Percentiles rank a stretch among this genome's conserved stretches.
These are phyloP conservation scores for Farysia itapuensis DNA, from an alignment of 1,284 basidiomycete species.

Conservation along the genomic window DNA sequence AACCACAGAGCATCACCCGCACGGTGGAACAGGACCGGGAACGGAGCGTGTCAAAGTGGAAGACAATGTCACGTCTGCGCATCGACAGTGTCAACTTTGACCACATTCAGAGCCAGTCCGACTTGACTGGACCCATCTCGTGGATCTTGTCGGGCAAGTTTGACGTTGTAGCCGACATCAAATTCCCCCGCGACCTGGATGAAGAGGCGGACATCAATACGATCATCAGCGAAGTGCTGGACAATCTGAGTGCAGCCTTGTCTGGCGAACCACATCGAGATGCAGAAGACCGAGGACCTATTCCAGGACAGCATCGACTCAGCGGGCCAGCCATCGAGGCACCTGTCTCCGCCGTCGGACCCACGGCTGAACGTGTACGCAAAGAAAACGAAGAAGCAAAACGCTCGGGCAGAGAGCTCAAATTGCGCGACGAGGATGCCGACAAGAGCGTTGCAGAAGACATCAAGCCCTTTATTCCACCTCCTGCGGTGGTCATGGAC, in stretches of 20 bases:
- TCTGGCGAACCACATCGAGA: slow-evolving; percentile 23
- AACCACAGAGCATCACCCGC: slow-evolving; percentile 90
- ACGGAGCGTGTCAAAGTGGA: slow-evolving; percentile 68
- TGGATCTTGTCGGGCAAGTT: slow-evolving; percentile 97
- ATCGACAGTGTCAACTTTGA: slow-evolving; percentile 97
- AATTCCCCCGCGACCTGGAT: slow-evolving; percentile 82
- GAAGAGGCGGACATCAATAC: slow-evolving; percentile 73
- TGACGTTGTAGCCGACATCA: slow-evolving; percentile 93
- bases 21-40: slow-evolving; percentile 71
- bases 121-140: slow-evolving; percentile 76
- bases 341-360: slow-evolving; percentile 63
- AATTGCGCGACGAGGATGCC: neutral
- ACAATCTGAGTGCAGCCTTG: slow-evolving; percentile 68
- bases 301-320: slow-evolving; percentile 83
- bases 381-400: slow-evolving; percentile 42
- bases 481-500: slow-evolving; percentile 71
- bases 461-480: slow-evolving; percentile 19
- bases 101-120: slow-evolving; percentile 83
- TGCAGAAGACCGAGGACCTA: slow-evolving; percentile 64
- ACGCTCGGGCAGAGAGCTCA: slow-evolving; percentile 10
- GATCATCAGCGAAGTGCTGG: slow-evolving; percentile 86
- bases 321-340: slow-evolving; percentile 82
- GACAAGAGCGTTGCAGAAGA: neutral
- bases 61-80: slow-evolving; percentile 89
- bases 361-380: slow-evolving; percentile 45